Base-by-base conservation (phyloP, 176 grass and related monocot genomes). In the Zoysia japonica region DNA sequence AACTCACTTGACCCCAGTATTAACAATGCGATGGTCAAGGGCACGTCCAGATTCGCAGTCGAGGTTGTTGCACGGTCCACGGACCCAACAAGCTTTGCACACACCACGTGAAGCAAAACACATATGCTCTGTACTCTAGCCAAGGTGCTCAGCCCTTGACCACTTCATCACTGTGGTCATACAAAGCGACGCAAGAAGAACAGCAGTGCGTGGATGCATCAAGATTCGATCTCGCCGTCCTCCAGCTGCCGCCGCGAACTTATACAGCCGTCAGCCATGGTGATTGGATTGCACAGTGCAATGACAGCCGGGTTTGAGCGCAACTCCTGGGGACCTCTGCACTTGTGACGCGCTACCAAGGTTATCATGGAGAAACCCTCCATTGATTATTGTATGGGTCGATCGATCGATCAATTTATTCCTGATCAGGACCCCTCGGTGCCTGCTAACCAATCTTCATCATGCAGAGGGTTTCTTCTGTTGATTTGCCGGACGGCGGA, bases 31-130 rank as follows among this genome's bases (percentile, higher is more conserved):
- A 56, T 3, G 50, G n/a, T 35, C 41, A 69, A 80, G 47, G 45
- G 7, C 28, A 64, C 2, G 44, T 47, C 59, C 17, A 54, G 57
- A 17, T 7, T 41, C 62, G 11, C 12, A 65, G 65, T 4, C 53
- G 5, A n/a, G 4, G 1, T 15, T 9, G 17, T 16, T 2, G 36
- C 47, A 52, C 8, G 61, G 37, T 10, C 52, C 61, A 73, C 28
- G 28, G 28, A 28, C 61, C 52, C 61, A 53, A 45, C 80, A 15
- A 68, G n/a, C 51, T 49, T 67, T 67, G 78, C 15, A 17, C 67
- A 87, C 49, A 13, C 79, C 80, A 78, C 72, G 67, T 72, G 65
- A 50, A 41, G 14, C 19, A 11, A 1, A 39, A 16, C 28, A 64
- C 35, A 56, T 72, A 42, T 40, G 20, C 17, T 1, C 2, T 45